Base-by-base conservation (phyloP, 352 stramenopile species). In the Phytopythium sindhum region DNA sequence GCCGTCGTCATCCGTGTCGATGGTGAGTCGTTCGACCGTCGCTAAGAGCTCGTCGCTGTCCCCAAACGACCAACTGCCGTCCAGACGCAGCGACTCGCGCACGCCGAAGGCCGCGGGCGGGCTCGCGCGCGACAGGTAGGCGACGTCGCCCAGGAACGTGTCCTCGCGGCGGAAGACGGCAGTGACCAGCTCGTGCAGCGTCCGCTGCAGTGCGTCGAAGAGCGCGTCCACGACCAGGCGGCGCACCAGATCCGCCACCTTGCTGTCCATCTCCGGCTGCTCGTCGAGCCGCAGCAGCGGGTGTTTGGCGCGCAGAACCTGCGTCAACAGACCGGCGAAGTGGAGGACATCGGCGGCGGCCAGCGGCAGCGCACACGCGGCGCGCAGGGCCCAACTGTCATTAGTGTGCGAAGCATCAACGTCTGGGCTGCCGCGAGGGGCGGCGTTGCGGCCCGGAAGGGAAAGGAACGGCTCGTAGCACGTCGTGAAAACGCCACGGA, bases 271-370 rank as follows among this genome's bases (percentile, higher is more conserved):
- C 10, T 31, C 12, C 0, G 26, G 17, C 15, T 6, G n/a, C 12
- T 54, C 50, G 4, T 61, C 63, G 10, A 12, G 45, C 35, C 67
- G 63, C 4, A 73, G 33, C 52, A 67, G 68, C 23, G 69, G 56
- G 63, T 89, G 87, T 60, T 86, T 91, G 64, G 80, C 87, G 39
- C 78, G 31, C 29, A 89, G 61, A 14, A 91, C 68, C 56, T 89
- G 82, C 2, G 72, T 64, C 26, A 89, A 65, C 54, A 91, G 78
- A 0, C 65, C 68, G 1, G 69, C 64, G 57, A 89, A 86, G 53
- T 84, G 73, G 9, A 75, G 72, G 37, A 89, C 71, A 54, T 91
- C 80, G 0, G 77, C 72, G 2, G 77, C 77, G 1, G 78, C 67
- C 19, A 88, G 65, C 11, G 82, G 74, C 35, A 91, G 63, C 8